Conservation (phyloP, 139 green algal genomes). For the Coccomyxa sp. region DNA sequence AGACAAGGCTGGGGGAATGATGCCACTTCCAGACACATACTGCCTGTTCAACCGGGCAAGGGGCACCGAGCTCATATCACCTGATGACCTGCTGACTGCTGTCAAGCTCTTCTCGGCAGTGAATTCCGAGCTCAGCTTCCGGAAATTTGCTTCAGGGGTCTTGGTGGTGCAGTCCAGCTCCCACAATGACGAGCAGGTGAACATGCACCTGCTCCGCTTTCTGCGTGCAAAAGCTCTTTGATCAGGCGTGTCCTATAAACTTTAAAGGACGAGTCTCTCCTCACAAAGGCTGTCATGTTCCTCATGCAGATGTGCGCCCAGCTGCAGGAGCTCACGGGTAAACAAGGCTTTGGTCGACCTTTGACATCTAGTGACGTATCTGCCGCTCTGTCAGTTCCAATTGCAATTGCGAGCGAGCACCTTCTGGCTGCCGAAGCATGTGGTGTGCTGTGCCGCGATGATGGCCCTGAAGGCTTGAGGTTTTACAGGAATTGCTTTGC, state of each 20-base stretch:
- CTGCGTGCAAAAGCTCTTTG: background rate
- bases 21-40: constrained; percentile 90
- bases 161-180: constrained; percentile 62
- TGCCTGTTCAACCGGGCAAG: constrained; percentile 93
- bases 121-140: constrained; percentile 45
- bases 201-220: background rate
- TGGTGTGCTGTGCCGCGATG: constrained; percentile 84
- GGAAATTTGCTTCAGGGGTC: constrained; percentile 65
- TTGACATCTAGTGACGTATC: constrained; percentile 58
- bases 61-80: constrained; percentile 88
- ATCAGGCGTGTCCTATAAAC: no score
- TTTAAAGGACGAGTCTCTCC: background rate
- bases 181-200: constrained; percentile 56
- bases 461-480: constrained; percentile 76
- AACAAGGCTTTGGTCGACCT: constrained; percentile 35
- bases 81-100: constrained; percentile 80
- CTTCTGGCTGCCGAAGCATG: constrained; percentile 70
- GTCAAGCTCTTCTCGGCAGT: constrained; percentile 26
- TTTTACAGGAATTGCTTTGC: constrained; percentile 91
- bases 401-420: constrained; percentile 78
- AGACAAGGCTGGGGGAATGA: constrained; percentile 63
- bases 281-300: background rate
- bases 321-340: constrained; percentile 11
- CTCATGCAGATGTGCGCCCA: constrained; percentile 25
- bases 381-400: constrained; percentile 36